These are phyloP conservation scores for Echites panduratus DNA, from an alignment of 257 asterid species.

Conservation along the genomic window DNA sequence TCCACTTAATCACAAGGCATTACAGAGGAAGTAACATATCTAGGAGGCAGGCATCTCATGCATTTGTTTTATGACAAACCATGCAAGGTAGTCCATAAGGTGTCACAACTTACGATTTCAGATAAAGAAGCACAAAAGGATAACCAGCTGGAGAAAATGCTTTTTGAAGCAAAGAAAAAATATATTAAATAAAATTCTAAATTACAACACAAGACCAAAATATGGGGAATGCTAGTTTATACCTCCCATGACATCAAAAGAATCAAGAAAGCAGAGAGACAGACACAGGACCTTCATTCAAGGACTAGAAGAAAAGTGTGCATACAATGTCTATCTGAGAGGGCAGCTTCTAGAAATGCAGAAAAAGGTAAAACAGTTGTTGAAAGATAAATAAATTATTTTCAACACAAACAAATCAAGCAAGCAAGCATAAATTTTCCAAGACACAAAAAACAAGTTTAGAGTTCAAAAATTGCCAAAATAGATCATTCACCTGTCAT, in stretches of 20 bases:
- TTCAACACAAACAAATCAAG: neutral
- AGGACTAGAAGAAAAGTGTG: neutral
- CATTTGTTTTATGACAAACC: too few species aligned
- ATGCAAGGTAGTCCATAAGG: too few species aligned
- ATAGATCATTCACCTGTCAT: neutral
- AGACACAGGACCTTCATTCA: neutral
- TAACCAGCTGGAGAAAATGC: neutral
- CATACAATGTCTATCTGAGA: neutral
- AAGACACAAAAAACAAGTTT: neutral
- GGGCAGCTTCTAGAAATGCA: neutral
- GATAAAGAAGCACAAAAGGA: neutral
- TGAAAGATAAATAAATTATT: neutral
- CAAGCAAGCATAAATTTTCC: neutral
- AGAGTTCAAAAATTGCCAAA: neutral
- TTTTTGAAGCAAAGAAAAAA: neutral
- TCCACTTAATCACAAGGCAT: too few species aligned
- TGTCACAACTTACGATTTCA: neutral
- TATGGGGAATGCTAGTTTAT: neutral
- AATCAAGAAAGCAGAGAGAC: neutral
- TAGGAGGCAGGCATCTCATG: too few species aligned
- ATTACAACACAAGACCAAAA: neutral
- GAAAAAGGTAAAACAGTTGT: neutral
- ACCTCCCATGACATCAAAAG: neutral
- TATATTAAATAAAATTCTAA: too few species aligned
- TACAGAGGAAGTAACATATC: too few species aligned